Base-by-base conservation (phyloP, 2,329 filamentous ascomycete species). In the Macroventuria anomochaeta region DNA sequence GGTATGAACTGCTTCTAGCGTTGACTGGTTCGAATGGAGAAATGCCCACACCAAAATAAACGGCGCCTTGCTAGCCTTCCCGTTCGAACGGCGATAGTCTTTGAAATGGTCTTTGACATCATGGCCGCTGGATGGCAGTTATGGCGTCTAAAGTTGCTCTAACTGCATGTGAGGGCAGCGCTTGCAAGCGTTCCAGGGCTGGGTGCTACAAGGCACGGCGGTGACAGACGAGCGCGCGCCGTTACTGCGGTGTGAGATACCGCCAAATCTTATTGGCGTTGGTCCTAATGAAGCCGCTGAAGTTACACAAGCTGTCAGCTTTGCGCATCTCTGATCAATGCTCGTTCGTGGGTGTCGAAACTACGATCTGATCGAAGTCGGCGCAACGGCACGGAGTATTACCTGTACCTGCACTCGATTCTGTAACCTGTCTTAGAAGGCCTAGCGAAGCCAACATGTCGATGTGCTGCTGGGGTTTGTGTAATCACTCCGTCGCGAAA, bases 21-120 rank as follows among this genome's bases (percentile, higher is more conserved):
- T 61, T 65, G 61, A 67, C 57, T 55, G 58, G 49, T 34, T 52
- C 47, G 46, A 50, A 44, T 57, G 32, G 34, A 41, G 46, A 38
- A 41, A 21, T 53, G 47, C 55, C 59, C 43, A 59, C 53, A 57
- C 60, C 41, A 58, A 59, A 65, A 58, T 58, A 55, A 62, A 57
- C 55, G 26, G 54, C 57, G 57, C 53, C 49, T 51, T 49, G 40
- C 44, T 48, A 54, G 44, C 21, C 29, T 17, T 33, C 29, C 51
- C 23, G 39, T 40, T 3, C 8, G 33, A 34, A 31, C 15, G 28
- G 21, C 23, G 13, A 49, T 29, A 18, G 33, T 32, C 32, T 33
- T 10, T 15, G 29, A n/a, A 5, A 18, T 34, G 17, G 17, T 18
- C 15, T n/a, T 54, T 39, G 51, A 36, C 34, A 18, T 17, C 34